Base-by-base conservation (phyloP, 192 early-diverging fungal species). In the Radiomyces spectabilis region DNA sequence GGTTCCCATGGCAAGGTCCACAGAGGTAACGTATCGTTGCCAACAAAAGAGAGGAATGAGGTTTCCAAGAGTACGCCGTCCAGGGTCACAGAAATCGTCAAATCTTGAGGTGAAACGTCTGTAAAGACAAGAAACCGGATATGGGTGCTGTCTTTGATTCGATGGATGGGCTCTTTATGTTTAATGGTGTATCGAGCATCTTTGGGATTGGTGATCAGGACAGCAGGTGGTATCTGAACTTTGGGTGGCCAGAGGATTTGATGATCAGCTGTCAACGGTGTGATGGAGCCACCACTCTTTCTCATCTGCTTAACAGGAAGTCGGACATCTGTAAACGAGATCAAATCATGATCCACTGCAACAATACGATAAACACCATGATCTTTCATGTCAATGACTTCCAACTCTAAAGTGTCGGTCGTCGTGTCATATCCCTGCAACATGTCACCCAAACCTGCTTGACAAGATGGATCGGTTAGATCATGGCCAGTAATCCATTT, bases 151-250 rank as follows among this genome's bases (percentile, higher is more conserved):
- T 55, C 29, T 0, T 57, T 61, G 21, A 91, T 86, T 29, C 73
- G 58, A 32, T 71, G 35, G 8, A 80, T 62, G 6, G 92, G 92
- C 66, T 94, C 91, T 30, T 79, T 77, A 9, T 62, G 63, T 5
- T 80, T 81, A 45, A 92, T 59, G 31, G 81, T 47, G 55, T 77
- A 94, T 26, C 83, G 73, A 0, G 83, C 83, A 55, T 94, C 88
- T 45, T 94, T 92, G 26, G 93, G 93, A 44, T 90, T 90, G 0
- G 93, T 92, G 12, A 92, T 76, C n/a, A 93, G 64, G 12, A 95
- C 75, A 0, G 89, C 71, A 3, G 93, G 93, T 19, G 82, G 72
- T 13, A 52, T 53, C 12, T 37, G 25, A 25, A 66, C 21, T 1
- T 57, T 55, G 6, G 61, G 57, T 13, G 79, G 80, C 55, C 55